Base-by-base conservation (phyloP, 192 early-diverging fungal genomes). In the Coemansia nantahalensis region DNA sequence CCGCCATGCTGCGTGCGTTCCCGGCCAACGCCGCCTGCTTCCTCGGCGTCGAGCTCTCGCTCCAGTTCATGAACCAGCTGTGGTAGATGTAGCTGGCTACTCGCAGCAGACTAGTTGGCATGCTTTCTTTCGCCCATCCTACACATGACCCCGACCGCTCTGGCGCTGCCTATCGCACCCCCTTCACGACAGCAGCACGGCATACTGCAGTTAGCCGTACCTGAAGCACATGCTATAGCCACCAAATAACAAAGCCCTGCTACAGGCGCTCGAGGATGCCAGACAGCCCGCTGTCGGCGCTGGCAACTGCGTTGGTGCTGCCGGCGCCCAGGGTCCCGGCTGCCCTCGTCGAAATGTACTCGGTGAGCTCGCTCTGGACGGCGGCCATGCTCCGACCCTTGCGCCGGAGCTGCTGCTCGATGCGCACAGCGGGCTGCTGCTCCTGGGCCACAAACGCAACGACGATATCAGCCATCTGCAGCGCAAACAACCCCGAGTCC, bases 11-110 rank as follows among this genome's bases (percentile, higher is more conserved):
- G 8, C 77, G 88, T 46, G 88, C 87, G 8, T 89, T 89, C 80
- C 87, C 87, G 10, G 88, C 88, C 28, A 92, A 92, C 52, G 90
- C 90, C 15, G 90, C 88, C 8, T 90, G 87, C 32, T 92, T 92
- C 77, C 74, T 90, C 34, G 78, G 70, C 37, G 80, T 77, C 26
- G 76, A 79, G 64, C 26, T 78, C 14, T 76, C 69, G 14, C 69
- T 64, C 26, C 59, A 74, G 44, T 15, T 50, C 14, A 68, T 81
- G 71, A 68, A 79, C 69, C 55, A 60, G 45, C 14, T 65, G 34
- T 77, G 61, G 66, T 79, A 57, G 38, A 12, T 19, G n/a, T n/a
- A n/a, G n/a, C n/a, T n/a, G n/a, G n/a, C n/a, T n/a, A n/a, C n/a
- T n/a, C n/a, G n/a, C n/a, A n/a, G n/a, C n/a, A n/a, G n/a, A n/a